A percentile compares a stretch with the other conserved stretches of the same genome.
phyloP scores from a whole-genome alignment of 1,139 yeast genomes.

The Yamadazyma oceani region DNA sequence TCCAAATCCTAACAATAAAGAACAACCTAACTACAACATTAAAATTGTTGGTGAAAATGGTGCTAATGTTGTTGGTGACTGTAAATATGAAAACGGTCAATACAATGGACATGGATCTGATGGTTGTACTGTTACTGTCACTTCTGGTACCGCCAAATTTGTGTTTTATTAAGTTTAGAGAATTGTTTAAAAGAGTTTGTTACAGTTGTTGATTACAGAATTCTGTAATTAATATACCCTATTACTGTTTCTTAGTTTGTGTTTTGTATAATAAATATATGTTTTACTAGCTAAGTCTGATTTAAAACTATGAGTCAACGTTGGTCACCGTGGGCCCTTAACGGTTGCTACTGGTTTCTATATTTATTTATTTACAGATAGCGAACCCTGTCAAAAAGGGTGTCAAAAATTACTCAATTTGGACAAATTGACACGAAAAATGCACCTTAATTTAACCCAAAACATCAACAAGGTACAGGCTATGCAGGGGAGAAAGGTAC shows the following conservation, averaged over 20 bases:
- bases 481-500: too few relatives aligned
- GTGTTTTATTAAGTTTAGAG: conserved; percentile 46
- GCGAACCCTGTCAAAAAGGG: conserved; percentile 11
- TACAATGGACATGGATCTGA: conserved; percentile 68
- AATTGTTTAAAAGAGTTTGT: too few relatives aligned
- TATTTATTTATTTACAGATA: conserved; percentile 6
- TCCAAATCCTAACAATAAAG: conserved; percentile 89
- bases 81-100: conserved; percentile 76
- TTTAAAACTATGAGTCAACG: too few relatives aligned
- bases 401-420: conserved; percentile 4
- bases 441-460: too few relatives aligned
- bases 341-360: background rate
- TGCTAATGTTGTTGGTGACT: conserved; percentile 69
- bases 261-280: conserved; percentile 14
- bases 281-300: conserved; percentile 4
- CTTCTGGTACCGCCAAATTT: conserved; percentile 75
- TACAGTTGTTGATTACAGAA: too few relatives aligned
- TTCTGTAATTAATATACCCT: background rate
- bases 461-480: too few relatives aligned
- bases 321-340: too few relatives aligned
- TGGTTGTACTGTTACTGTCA: conserved; percentile 94
- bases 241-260: conserved; percentile 1
- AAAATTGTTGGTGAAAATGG: conserved; percentile 73
- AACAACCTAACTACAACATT: conserved; percentile 79
- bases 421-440: conserved; percentile 5